Percentiles rank a stretch among this genome's conserved stretches.
phyloP scores from a whole-genome alignment of 1,139 yeast species.

The Pichiaceae sp. region DNA sequence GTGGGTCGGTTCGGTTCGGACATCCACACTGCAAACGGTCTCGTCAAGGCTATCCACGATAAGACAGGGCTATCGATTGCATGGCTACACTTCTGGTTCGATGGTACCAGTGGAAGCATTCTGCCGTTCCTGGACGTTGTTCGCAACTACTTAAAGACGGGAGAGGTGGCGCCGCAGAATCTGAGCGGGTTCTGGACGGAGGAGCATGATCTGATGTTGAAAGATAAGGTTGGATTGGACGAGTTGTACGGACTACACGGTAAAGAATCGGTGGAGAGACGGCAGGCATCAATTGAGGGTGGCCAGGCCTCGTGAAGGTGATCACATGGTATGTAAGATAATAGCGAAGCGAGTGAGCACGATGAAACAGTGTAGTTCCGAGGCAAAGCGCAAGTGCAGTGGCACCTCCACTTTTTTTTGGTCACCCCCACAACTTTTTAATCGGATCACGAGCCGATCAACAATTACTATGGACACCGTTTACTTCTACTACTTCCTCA shows the following conservation, averaged over 20 bases:
- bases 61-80: constrained; percentile 37
- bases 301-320: too few relatives aligned
- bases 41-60: constrained; percentile 32
- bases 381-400: too few relatives aligned
- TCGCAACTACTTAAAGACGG: constrained; percentile 33
- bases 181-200: constrained; percentile 43
- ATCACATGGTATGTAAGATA: too few relatives aligned
- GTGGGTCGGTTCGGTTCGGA: constrained; percentile 35
- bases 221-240: constrained; percentile 13
- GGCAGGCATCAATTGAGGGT: constrained; percentile 12
- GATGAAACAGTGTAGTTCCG: too few relatives aligned
- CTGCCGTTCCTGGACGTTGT: constrained; percentile 37
- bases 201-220: constrained; percentile 31
- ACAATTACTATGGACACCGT: constrained; percentile 31
- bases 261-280: constrained; percentile 20
- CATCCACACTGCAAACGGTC: constrained; percentile 25
- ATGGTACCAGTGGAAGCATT: constrained; percentile 42
- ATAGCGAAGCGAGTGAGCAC: too few relatives aligned
- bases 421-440: too few relatives aligned
- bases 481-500: constrained; percentile 40
- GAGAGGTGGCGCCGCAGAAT: constrained; percentile 34
- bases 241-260: constrained; percentile 21
- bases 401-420: too few relatives aligned
- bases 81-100: constrained; percentile 37
- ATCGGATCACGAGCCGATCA: too few relatives aligned